phyloP scores from a whole-genome alignment of 306 rosid genomes.

The Ziziphus jujuba region DNA sequence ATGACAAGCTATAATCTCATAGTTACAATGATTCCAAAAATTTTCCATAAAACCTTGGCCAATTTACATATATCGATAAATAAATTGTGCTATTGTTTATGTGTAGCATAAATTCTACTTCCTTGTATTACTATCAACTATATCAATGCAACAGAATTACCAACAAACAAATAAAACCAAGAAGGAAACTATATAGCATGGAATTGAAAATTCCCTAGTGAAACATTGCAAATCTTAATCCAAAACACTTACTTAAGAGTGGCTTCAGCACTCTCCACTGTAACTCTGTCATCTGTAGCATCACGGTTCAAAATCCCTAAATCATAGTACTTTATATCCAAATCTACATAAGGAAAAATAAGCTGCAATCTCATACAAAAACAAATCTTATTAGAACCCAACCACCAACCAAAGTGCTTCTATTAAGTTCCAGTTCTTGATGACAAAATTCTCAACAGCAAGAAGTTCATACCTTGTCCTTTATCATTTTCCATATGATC shows the following conservation, averaged over 20 bases:
- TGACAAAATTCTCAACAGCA: slow-evolving; percentile 2
- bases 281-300: slow-evolving; percentile 84
- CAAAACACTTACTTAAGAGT: slow-evolving; percentile 65
- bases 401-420: slow-evolving; percentile 12
- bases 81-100: too few relatives aligned
- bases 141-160: not conserved
- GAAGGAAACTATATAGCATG: not conserved
- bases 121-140: not conserved
- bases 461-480: slow-evolving; percentile 60
- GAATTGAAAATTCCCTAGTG: not conserved
- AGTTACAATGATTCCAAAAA: too few relatives aligned
- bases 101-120: too few relatives aligned
- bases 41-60: too few relatives aligned
- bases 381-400: not conserved
- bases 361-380: slow-evolving; percentile 59
- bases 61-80: too few relatives aligned
- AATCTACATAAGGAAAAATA: slow-evolving; percentile 80
- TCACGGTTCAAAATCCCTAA: slow-evolving; percentile 85
- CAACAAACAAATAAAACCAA: not conserved
- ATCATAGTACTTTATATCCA: slow-evolving; percentile 85
- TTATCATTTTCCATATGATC: slow-evolving; percentile 82
- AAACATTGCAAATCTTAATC: not conserved
- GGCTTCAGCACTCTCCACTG: slow-evolving; percentile 91
- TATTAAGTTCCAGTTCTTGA: not conserved
- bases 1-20: not conserved